Percentiles rank a stretch among this genome's conserved stretches.
phyloP scores from a whole-genome alignment of 768 basidiomycete species.

The Chiua virens region DNA sequence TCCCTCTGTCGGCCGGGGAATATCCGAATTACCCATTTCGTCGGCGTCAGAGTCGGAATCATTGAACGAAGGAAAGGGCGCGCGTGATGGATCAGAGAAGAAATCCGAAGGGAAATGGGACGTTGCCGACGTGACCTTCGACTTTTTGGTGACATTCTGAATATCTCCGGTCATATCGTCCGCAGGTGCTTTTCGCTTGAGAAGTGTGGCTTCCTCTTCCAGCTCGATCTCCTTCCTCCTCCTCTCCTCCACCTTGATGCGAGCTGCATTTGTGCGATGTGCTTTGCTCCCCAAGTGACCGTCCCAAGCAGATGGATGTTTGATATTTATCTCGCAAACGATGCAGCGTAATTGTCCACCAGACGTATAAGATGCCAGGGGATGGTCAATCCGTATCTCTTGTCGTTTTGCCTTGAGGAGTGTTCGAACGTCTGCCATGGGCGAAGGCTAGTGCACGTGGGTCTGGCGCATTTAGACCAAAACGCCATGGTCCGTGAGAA shows the following conservation, averaged over 20 bases:
- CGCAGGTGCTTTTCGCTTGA: conserved; percentile 34
- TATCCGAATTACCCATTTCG: conserved; percentile 21
- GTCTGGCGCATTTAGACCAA: not conserved
- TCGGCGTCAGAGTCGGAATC: conserved; percentile 45
- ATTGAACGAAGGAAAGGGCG: conserved; percentile 36
- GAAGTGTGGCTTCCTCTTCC: conserved; percentile 36
- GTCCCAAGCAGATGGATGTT: conserved; percentile 83
- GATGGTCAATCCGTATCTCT: conserved; percentile 70
- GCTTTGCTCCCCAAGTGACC: conserved; percentile 81
- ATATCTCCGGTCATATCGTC: conserved; percentile 26
- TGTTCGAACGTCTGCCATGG: conserved; percentile 79
- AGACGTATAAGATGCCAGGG: conserved; percentile 65
- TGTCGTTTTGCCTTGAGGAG: conserved; percentile 83
- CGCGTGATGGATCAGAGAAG: conserved; percentile 74
- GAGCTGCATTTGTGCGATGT: conserved; percentile 67
- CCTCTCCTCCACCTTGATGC: conserved; percentile 56
- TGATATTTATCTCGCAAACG: conserved; percentile 62
- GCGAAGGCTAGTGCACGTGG: not conserved
- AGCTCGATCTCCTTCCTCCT: conserved; percentile 36
- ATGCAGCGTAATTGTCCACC: conserved; percentile 69
- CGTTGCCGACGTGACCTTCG: conserved; percentile 21
- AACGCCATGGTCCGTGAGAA: not conserved
- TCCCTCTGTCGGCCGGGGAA: not conserved
- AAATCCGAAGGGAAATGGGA: conserved; percentile 62
- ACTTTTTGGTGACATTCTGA: conserved; percentile 30